Base-by-base conservation (phyloP, 2,329 filamentous ascomycete genomes). In the Dryadomyces quercivorus region DNA sequence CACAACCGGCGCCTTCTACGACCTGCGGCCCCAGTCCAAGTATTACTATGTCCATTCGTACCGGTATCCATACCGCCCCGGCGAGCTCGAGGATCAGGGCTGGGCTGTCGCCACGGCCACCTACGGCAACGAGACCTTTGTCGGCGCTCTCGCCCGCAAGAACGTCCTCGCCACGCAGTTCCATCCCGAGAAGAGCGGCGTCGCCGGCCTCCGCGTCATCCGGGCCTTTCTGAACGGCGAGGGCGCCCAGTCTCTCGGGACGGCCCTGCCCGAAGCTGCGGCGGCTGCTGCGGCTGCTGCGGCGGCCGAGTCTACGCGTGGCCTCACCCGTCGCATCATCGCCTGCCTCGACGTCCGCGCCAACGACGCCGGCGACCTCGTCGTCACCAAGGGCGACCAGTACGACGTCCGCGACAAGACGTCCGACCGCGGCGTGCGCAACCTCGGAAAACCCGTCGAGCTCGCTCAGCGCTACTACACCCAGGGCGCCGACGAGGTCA, bases 41-140 rank as follows among this genome's bases (percentile, higher is more conserved):
- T 98, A 98, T 75, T 98, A 98, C 73, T 98, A 98, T 66, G 92
- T 98, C 55, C 93, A 98, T 75, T 91, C 89, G 2, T 98, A 93
- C 71, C 91, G 90, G 56, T 84, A 82, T 26, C 85, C 85, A 3
- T 95, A 96, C 67, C 71, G 72, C 52, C 70, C 78, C 48, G 88
- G 86, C 40, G 76, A 85, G 60, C 75, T 96, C 13, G 90, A 96
- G 69, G 75, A 75, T 54, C 78, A 86, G 38, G 93, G 92, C 26
- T 98, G 93, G 92, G 81, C 82, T 9, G 86, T 97, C n/a, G 93
- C 93, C 1, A 95, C 88, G 2, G 91, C 85, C 18, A 83, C 80
- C 16, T 98, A 98, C 68, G 91, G 91, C 36, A 74, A 79, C 15
- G 90, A 98, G 71, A 85, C 86, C 42, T 98, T 98, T 65, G 82